Base-by-base conservation (phyloP, 768 basidiomycete species). In the Mycena sanguinolenta region DNA sequence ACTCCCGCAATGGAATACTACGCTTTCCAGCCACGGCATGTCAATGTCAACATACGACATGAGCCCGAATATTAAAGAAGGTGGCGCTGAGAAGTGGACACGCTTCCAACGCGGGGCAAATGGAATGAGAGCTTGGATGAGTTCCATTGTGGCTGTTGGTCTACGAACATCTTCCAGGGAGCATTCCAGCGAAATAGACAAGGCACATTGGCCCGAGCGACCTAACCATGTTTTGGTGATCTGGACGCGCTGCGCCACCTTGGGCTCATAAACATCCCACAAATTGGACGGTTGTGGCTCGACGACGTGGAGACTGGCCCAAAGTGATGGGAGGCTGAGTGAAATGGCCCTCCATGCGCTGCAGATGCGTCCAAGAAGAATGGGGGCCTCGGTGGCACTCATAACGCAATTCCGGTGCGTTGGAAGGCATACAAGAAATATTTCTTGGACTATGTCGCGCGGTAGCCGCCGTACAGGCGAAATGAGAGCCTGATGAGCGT, bases 291-390 rank as follows among this genome's bases (percentile, higher is more conserved):
- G n/a, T 2, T 7, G 46, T 13, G 69, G 69, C 19, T 65, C 69
- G 2, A 58, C 65, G 12, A 71, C n/a, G 39, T 67, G 70, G 14
- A 71, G 25, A 6, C 38, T 38, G 4, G 58, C 21, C 30, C 68
- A 73, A n/a, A 73, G 61, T 9, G 60, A 53, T 1, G 69, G 72
- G 3, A 60, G 67, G 1, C 64, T 57, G 46, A 63, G 61, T 1
- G 68, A 65, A 10, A 70, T 52, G 2, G 59, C 21, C 23, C 72
- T 44, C 72, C 72, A 73, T 7, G 46, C 14, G 64, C 68, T 60
- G 38, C 72, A 73, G 4, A 73, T 63, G 23, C 69, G 69, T 1
- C 67, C 60, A 1, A 73, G 65, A 30, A 70, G 65, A 12, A 73
- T 44, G 10, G 72, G 69, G 2, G 68, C 65, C 25, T 66, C 68